Evolutionary conservation across 2,329 filamentous ascomycete species (phyloP).

Genomic region (Fusarium multiceps): DNA sequence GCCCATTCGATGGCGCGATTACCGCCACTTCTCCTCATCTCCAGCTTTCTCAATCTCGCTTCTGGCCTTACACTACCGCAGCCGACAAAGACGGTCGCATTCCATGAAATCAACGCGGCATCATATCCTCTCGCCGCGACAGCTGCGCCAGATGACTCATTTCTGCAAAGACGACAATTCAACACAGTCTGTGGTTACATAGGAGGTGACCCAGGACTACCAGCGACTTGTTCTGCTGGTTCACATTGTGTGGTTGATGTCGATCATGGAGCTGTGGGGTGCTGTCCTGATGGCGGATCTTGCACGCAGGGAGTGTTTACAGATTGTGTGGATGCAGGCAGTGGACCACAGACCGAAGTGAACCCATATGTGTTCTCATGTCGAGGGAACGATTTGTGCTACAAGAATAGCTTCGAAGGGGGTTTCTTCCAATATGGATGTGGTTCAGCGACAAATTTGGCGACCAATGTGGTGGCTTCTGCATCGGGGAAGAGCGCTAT

Average conservation of each 20-base stretch:
- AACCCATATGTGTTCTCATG: constrained; percentile 70
- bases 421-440: constrained; percentile 69
- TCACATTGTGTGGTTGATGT: constrained; percentile 68
- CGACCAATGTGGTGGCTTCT: constrained; percentile 60
- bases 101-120: constrained; percentile 54
- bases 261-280: constrained; percentile 62
- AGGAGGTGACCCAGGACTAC: constrained; percentile 61
- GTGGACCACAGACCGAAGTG: constrained; percentile 60
- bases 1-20: constrained; percentile 51
- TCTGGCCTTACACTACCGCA: constrained; percentile 55
- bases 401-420: constrained; percentile 65
- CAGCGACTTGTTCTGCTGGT: constrained; percentile 67
- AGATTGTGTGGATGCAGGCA: constrained; percentile 65
- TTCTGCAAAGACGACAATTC: constrained; percentile 55
- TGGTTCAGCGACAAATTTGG: constrained; percentile 60
- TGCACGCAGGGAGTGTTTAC: constrained; percentile 69
- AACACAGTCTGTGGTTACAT: constrained; percentile 71
- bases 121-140: constrained; percentile 57
- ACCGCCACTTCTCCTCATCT: constrained; percentile 52
- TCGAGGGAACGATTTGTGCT: constrained; percentile 63
- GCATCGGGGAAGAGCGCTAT: constrained; percentile 55
- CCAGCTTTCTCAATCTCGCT: constrained; percentile 48
- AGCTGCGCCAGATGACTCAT: constrained; percentile 49
- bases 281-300: constrained; percentile 63
- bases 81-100: constrained; percentile 53